Evolutionary conservation across 352 stramenopile species (phyloP).

Genomic region (Pythium brassicae): DNA sequence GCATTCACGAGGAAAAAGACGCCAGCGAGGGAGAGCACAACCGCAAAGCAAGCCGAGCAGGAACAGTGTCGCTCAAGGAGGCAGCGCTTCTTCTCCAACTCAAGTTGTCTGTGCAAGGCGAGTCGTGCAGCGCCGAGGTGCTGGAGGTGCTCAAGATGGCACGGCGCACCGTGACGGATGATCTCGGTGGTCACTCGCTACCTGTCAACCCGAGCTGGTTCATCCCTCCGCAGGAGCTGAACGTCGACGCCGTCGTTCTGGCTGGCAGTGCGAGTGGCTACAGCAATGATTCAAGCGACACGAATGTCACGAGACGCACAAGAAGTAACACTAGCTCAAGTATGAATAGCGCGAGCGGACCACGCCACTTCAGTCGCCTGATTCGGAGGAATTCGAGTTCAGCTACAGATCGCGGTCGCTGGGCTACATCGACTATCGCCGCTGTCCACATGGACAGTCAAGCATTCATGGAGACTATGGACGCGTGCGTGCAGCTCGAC

Average conservation of each 20-base stretch:
- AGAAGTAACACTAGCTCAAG: too few relatives aligned
- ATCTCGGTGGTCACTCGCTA: background rate
- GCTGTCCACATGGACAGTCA: background rate
- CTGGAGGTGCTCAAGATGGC: background rate
- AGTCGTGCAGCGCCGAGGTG: background rate
- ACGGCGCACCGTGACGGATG: background rate
- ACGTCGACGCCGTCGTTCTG: too few relatives aligned
- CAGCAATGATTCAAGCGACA: too few relatives aligned
- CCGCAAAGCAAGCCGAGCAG: too few relatives aligned
- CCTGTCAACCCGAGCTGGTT: conserved; percentile 21
- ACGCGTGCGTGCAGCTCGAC: conserved; percentile 24
- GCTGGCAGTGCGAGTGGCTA: too few relatives aligned
- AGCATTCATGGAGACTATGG: background rate
- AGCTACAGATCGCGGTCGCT: conserved; percentile 27
- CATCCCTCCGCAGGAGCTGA: conserved; percentile 81
- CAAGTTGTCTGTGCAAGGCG: background rate
- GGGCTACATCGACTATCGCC: conserved; percentile 26
- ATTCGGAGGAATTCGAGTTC: too few relatives aligned
- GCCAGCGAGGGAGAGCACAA: too few relatives aligned
- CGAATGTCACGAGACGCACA: too few relatives aligned
- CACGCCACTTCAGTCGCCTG: too few relatives aligned
- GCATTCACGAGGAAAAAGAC: too few relatives aligned
- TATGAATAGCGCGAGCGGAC: too few relatives aligned
- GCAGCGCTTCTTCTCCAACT: background rate
- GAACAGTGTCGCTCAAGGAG: too few relatives aligned